These are phyloP conservation scores for Physcomitrellopsis africana DNA, from an alignment of 225 moss, liverwort and hornwort species.

Conservation along the genomic window DNA sequence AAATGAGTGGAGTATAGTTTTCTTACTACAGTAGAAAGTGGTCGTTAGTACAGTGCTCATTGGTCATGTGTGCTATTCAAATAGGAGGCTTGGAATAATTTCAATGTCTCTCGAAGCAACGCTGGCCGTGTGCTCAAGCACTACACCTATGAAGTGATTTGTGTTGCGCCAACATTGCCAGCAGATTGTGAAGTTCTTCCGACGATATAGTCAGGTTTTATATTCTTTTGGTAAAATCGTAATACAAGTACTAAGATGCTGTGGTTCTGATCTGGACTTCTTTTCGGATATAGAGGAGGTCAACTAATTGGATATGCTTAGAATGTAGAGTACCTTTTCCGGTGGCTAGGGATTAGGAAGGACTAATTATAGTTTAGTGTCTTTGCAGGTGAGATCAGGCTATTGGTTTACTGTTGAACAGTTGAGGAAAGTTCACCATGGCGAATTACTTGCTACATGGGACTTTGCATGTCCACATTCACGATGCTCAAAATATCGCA, in stretches of 20 bases:
- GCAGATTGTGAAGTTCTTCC: not conserved
- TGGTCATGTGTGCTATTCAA: too few species aligned
- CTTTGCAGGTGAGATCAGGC: constrained; percentile 25
- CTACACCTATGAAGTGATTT: not conserved
- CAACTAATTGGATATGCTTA: not conserved
- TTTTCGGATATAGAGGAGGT: not conserved
- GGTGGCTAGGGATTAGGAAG: not conserved
- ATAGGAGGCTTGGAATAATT: too few species aligned
- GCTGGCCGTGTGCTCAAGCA: too few species aligned
- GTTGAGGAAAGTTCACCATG: constrained; percentile 37
- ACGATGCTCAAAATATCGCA: constrained; percentile 51
- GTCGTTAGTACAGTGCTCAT: too few species aligned
- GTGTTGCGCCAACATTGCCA: not conserved
- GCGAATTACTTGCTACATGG: constrained; percentile 66
- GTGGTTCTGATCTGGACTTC: not conserved
- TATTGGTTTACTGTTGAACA: constrained; percentile 16
- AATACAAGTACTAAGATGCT: not conserved
- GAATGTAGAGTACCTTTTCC: not conserved
- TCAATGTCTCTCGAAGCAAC: too few species aligned
- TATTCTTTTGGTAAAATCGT: constrained; percentile 3
- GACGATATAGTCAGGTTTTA: not conserved
- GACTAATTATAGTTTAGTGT: constrained; percentile 6
- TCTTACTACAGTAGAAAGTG: too few species aligned
- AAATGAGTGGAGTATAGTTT: too few species aligned
- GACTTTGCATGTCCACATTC: constrained; percentile 59